Evolutionary conservation across 1,284 basidiomycete species (phyloP), one percentile per base, ranked within the genome.

Genomic region (Violaceomyces palustris): DNA sequence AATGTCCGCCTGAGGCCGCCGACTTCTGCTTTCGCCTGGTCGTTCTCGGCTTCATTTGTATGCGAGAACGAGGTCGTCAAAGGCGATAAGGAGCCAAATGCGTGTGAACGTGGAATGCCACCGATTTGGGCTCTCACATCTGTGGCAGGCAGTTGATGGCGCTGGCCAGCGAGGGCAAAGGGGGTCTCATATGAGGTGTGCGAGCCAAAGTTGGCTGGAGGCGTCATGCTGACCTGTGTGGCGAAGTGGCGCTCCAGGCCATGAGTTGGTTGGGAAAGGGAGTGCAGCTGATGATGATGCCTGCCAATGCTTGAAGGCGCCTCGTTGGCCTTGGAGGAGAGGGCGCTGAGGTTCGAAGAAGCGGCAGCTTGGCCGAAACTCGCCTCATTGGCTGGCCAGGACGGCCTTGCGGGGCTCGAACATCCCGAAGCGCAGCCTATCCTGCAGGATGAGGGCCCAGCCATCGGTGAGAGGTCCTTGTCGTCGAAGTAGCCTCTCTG

Each of bases 191-290:
- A 45, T 30, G 42, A 50, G 31, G 47, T 42, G 21, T 42, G 38
- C 6, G 56, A 39, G 43, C 53, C 50, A 29, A 64, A 52, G 43
- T 35, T 56, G 21, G 54, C 50, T n/a, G 61, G 58, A 18, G 61
- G 61, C 22, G 61, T 64, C 61, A 64, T 64, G 50, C 48, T 50
- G 17, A 48, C 32, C 14, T 58, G 46, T 12, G 58, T 33, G 19
- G 41, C 31, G 22, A 42, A 35, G 8, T 29, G 41, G 4, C 15
- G 24, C 22, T 41, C 39, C 2, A 41, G 39, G n/a, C 7, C 24
- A 18, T 25, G 26, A 3, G 39, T 39, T 11, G 31, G 31, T 12
- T 39, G 17, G 27, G n/a, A 8, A 5, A 29, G 38, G 11, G 38
- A 30, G 18, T 7, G n/a, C 19, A 11, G 27, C 9, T 26, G 10